Percentiles rank a stretch among this genome's conserved stretches.
Evolutionary conservation across 2,329 filamentous ascomycete species (phyloP).

Genomic region (Pseudogymnoascus sp.): DNA sequence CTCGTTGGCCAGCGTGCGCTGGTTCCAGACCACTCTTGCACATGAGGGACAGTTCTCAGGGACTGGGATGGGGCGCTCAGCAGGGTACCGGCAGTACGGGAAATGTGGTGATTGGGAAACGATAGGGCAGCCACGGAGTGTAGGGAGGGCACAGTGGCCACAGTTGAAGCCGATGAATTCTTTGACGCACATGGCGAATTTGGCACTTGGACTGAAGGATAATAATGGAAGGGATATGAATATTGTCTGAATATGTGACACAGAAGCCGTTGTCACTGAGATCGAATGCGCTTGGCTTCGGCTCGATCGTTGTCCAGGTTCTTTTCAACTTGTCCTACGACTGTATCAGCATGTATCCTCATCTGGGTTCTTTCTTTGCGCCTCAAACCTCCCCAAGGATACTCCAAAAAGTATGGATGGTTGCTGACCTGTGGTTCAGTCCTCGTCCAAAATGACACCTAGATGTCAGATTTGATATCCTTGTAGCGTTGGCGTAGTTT

Average conservation of each 20-base stretch:
- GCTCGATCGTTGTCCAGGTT: not conserved
- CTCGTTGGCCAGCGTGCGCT: conserved; percentile 8
- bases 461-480: not conserved
- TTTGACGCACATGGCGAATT: conserved; percentile 37
- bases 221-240: not conserved
- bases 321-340: not conserved
- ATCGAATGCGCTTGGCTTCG: not conserved
- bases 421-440: not conserved
- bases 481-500: not conserved
- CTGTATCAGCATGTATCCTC: not conserved
- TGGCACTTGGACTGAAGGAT: not conserved
- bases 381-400: not conserved
- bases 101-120: conserved; percentile 18
- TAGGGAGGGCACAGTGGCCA: conserved; percentile 36
- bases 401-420: not conserved
- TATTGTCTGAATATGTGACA: not conserved
- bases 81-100: conserved; percentile 22
- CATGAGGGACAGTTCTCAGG: conserved; percentile 24
- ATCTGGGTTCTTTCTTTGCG: not conserved
- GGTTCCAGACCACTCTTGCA: conserved; percentile 24
- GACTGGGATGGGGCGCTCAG: conserved; percentile 18
- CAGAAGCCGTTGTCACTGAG: not conserved
- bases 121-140: conserved; percentile 35
- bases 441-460: not conserved
- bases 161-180: conserved; percentile 40